These are phyloP conservation scores for Microcyclospora pomicola DNA, from an alignment of 2,329 filamentous ascomycete genomes.

Conservation along the genomic window DNA sequence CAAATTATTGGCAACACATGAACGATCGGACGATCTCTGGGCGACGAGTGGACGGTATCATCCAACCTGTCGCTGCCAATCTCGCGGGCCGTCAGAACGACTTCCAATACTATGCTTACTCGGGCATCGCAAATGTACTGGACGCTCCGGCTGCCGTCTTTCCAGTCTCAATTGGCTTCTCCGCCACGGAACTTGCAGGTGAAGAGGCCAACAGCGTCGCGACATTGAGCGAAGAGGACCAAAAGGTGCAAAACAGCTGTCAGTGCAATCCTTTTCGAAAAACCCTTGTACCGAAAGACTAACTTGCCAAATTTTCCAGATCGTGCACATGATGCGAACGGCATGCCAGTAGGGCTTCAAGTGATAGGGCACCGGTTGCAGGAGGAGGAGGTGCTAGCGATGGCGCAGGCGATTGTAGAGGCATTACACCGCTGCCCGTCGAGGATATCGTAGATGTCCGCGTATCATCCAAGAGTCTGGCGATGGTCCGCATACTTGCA, in stretches of 20 bases:
- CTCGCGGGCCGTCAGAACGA: conserved; percentile 5
- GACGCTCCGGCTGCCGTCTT: conserved; percentile 6
- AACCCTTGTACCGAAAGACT: background rate
- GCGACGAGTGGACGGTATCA: conserved; percentile 10
- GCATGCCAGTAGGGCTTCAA: conserved; percentile 15
- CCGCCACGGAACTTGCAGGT: background rate
- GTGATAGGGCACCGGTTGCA: conserved; percentile 13
- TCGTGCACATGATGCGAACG: conserved; percentile 5
- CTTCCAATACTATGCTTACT: conserved; percentile 9
- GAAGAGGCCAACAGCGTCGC: background rate
- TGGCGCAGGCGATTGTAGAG: conserved; percentile 7
- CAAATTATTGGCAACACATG: conserved; percentile 8
- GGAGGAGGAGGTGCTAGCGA: conserved; percentile 13
- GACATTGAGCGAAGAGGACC: conserved; percentile 5
- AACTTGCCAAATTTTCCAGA: conserved; percentile 4
- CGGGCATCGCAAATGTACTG: conserved; percentile 7
- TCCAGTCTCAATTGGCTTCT: conserved; percentile 4
- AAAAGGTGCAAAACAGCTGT: conserved; percentile 6
- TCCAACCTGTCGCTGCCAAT: conserved; percentile 9
- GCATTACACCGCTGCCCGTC: conserved; percentile 1
- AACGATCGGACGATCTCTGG: conserved; percentile 4
- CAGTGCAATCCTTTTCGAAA: conserved; percentile 1
- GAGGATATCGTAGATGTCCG: background rate
- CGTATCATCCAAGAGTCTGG: too few species aligned
- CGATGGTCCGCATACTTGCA: too few species aligned